Percentiles rank a stretch among this genome's conserved stretches.
Evolutionary conservation across 352 stramenopile species (phyloP).

Genomic region (Aphanomyces cochlioides): DNA sequence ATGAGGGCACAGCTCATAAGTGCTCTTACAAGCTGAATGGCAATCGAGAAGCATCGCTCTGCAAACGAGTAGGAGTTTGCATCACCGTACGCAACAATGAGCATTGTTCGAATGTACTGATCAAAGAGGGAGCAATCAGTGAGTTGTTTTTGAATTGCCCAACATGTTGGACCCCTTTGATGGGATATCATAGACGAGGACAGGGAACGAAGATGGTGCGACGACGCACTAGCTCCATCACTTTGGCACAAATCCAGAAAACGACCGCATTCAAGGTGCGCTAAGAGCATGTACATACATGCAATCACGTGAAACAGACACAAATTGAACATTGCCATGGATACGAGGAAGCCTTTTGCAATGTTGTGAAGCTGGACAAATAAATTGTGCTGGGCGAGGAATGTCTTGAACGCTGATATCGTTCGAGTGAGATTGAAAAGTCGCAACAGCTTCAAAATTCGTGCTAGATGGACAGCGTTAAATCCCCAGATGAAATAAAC

Average conservation of each 20-base stretch:
- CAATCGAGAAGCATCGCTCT: constrained; percentile 20
- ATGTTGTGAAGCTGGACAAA: constrained; percentile 57
- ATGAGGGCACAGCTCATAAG: constrained; percentile 30
- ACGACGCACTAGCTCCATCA: not conserved
- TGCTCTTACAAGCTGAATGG: constrained; percentile 17
- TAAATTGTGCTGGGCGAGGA: constrained; percentile 49
- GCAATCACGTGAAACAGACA: constrained; percentile 54
- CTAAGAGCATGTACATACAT: constrained; percentile 69
- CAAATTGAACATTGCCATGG: constrained; percentile 46
- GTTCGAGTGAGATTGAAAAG: constrained; percentile 44
- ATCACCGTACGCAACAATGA: constrained; percentile 24
- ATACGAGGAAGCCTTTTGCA: constrained; percentile 43
- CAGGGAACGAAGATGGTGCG: not conserved
- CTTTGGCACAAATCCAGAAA: constrained; percentile 43
- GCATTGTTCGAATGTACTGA: constrained; percentile 28
- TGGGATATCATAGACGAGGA: not conserved
- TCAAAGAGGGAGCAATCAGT: constrained; percentile 1
- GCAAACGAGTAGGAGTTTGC: constrained; percentile 17
- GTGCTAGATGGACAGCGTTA: constrained; percentile 58
- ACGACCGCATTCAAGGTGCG: constrained; percentile 52
- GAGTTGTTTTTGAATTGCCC: constrained; percentile 24
- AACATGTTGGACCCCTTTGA: constrained; percentile 6
- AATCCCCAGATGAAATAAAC: constrained; percentile 36
- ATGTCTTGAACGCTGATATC: constrained; percentile 42
- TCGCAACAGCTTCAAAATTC: constrained; percentile 57